Evolutionary conservation across 768 basidiomycete species (phyloP).

Genomic region (Calocybe gangraenosa): DNA sequence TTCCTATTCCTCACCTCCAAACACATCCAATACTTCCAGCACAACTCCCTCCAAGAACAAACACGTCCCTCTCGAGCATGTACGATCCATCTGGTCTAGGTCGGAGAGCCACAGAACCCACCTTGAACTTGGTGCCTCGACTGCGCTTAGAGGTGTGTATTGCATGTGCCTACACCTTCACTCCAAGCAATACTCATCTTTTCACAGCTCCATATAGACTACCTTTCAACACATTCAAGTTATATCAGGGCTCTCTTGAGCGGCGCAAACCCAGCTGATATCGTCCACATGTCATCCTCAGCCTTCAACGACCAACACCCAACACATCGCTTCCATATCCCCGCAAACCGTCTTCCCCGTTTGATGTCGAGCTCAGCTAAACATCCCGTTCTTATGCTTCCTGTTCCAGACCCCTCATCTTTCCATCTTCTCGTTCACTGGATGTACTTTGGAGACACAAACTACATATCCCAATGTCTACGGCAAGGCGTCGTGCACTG

Average conservation of each 20-base stretch:
- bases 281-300: constrained; percentile 38
- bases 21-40: constrained; percentile 29
- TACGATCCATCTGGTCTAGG: constrained; percentile 41
- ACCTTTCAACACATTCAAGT: constrained; percentile 76
- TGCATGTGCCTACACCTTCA: neutral
- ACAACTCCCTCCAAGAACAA: constrained; percentile 27
- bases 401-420: constrained; percentile 69
- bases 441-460: constrained; percentile 76
- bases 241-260: constrained; percentile 70
- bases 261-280: constrained; percentile 58
- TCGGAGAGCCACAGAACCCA: constrained; percentile 50
- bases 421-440: constrained; percentile 72
- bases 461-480: constrained; percentile 64
- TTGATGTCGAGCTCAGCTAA: constrained; percentile 61
- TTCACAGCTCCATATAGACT: constrained; percentile 71
- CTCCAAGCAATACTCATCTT: constrained; percentile 7
- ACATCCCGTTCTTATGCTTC: constrained; percentile 69
- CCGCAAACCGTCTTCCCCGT: constrained; percentile 54
- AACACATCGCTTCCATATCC: constrained; percentile 36
- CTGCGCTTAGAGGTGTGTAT: constrained; percentile 60
- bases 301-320: constrained; percentile 18
- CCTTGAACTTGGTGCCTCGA: constrained; percentile 45
- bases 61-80: constrained; percentile 24
- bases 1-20: constrained; percentile 44
- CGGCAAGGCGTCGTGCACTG: constrained; percentile 64